Evolutionary conservation across 495 filamentous ascomycete species (phyloP).

Genomic region (Talaromyces borbonicus): DNA sequence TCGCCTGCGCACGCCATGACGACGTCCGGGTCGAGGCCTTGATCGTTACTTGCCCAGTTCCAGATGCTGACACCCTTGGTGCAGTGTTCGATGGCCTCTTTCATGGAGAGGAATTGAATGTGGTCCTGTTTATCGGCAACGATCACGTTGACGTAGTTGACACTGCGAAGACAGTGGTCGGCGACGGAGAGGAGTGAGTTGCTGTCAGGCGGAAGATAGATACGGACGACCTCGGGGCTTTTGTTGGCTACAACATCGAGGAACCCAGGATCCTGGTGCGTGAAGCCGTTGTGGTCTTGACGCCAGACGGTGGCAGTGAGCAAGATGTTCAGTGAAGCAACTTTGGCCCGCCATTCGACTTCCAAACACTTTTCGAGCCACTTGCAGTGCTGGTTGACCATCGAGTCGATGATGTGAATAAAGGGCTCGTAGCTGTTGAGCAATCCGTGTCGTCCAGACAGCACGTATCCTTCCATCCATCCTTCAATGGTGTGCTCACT

Average conservation of each 20-base stretch:
- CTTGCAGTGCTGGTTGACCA: constrained; percentile 75
- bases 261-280: constrained; percentile 70
- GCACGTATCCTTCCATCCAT: constrained; percentile 66
- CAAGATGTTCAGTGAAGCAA: constrained; percentile 64
- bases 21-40: constrained; percentile 52
- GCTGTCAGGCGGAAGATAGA: constrained; percentile 66
- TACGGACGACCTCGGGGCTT: constrained; percentile 62
- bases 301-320: constrained; percentile 67
- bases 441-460: constrained; percentile 59
- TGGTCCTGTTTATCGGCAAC: constrained; percentile 70
- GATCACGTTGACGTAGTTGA: constrained; percentile 69
- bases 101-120: constrained; percentile 59
- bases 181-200: constrained; percentile 60
- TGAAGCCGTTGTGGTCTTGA: constrained; percentile 74
- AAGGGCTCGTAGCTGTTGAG: constrained; percentile 73
- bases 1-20: constrained; percentile 65
- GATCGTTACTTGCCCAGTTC: constrained; percentile 50
- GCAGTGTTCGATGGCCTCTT: constrained; percentile 57
- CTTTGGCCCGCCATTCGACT: constrained; percentile 57
- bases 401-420: constrained; percentile 68
- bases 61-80: constrained; percentile 56
- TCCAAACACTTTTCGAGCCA: constrained; percentile 69
- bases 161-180: constrained; percentile 58
- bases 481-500: constrained; percentile 68
- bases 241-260: constrained; percentile 68